Evolutionary conservation across 176 grass and related monocot genomes (phyloP).

Genomic region (Oropetium thomaeum): DNA sequence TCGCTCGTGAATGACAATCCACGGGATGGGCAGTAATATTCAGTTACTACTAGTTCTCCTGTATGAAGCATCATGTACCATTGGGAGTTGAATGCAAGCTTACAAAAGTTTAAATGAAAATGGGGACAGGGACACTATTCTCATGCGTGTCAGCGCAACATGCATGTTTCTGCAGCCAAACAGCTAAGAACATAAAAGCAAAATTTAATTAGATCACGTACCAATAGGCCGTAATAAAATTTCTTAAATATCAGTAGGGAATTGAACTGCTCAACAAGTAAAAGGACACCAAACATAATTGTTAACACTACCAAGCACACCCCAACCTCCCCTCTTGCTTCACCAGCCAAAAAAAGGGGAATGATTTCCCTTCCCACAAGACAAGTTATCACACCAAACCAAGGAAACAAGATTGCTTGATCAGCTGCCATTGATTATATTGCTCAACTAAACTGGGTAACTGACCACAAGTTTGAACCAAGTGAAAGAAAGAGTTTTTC

Average conservation of each 20-base stretch:
- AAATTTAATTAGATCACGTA: slow-evolving; percentile 27
- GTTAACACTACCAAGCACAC: background rate
- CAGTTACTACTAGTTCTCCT: background rate
- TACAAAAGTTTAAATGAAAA: background rate
- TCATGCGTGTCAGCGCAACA: slow-evolving; percentile 28
- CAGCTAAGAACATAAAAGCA: slow-evolving; percentile 34
- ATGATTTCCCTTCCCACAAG: slow-evolving; percentile 3
- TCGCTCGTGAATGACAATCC: too few relatives aligned
- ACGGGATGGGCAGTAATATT: background rate
- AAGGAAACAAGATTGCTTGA: slow-evolving; percentile 17
- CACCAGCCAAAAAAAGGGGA: background rate
- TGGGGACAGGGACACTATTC: slow-evolving; percentile 10
- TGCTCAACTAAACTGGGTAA: slow-evolving; percentile 13
- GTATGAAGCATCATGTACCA: background rate
- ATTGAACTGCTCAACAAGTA: slow-evolving; percentile 14
- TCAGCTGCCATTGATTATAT: slow-evolving; percentile 6
- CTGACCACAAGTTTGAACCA: background rate
- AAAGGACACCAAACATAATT: background rate
- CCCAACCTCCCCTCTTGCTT: background rate
- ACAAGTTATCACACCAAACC: background rate
- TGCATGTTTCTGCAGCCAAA: slow-evolving; percentile 21
- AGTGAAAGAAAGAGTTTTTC: background rate
- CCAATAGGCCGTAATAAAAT: background rate
- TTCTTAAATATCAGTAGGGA: background rate
- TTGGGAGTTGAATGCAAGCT: slow-evolving; percentile 32